Evolutionary conservation across 2,329 filamentous ascomycete genomes (phyloP), one percentile per base, ranked within the genome.

Genomic region (Pezicula neosporulosa): DNA sequence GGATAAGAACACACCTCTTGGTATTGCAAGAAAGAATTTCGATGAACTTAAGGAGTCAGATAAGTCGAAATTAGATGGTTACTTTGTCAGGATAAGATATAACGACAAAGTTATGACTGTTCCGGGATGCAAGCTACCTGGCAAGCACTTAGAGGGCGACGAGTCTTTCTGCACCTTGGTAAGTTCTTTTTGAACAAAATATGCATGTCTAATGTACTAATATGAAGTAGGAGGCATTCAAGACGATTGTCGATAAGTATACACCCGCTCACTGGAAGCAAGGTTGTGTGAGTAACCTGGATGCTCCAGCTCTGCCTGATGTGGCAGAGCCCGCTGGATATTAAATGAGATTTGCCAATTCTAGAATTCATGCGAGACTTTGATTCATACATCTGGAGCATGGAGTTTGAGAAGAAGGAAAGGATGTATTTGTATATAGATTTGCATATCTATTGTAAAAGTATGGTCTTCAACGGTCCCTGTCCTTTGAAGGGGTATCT

Each of bases 1-100:
- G 41, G 43, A 58, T 47, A 52, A 52, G 50, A 52, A 52, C 49
- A 19, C 47, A 9, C 64, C 74, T 0, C 56, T 69, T 1, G 73
- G 73, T 30, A 86, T 89, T 52, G 81, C 81, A 8, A 81, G 89
- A 41, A 85, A 80, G 61, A 75, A 76, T 12, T 74, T 78, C 6
- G 63, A 73, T 1, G 73, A 82, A 12, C 72, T 94, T 50, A 77
- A 74, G 0, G 69, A 75, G 0, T 65, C 70, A 1, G 82, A 92
- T 60, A 82, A 77, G 60, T 69, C 75, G 15, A 77, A 76, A 49
- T 70, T 95, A 10, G 76, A 87, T 24, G 86, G 83, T 2, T 91
- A 95, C 74, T 99, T 88, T 69, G 93, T 99, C 13, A 85, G 94
- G 16, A 69, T 99, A 52, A 82, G 92, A 47, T 99, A 96, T 70